Evolutionary conservation across 2,329 filamentous ascomycete genomes (phyloP).

Genomic region (Fusarium tricinctum): DNA sequence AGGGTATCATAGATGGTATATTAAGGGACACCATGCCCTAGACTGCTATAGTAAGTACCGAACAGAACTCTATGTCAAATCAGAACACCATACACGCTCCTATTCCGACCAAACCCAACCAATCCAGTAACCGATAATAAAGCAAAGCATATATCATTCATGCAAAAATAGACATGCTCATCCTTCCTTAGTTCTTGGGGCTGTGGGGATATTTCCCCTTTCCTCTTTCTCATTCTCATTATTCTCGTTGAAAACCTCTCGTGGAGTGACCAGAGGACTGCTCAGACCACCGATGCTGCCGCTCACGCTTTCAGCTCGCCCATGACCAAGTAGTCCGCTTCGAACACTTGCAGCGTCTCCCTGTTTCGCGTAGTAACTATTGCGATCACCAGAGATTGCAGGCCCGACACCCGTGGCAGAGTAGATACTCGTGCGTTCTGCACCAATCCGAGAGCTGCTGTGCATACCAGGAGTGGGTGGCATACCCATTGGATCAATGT

Average conservation of each 20-base stretch:
- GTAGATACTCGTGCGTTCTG: conserved; percentile 85
- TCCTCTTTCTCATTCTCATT: conserved; percentile 48
- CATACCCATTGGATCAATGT: conserved; percentile 67
- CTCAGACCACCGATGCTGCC: conserved; percentile 77
- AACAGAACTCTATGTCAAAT: conserved; percentile 42
- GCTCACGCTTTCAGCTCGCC: conserved; percentile 83
- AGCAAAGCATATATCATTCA: conserved; percentile 43
- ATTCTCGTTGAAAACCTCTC: conserved; percentile 59
- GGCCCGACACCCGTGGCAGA: conserved; percentile 78
- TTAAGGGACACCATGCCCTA: conserved; percentile 41
- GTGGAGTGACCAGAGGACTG: conserved; percentile 73
- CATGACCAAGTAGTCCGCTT: conserved; percentile 82
- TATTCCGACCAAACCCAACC: conserved; percentile 30
- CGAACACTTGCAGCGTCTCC: conserved; percentile 83
- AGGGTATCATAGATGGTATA: conserved; percentile 52
- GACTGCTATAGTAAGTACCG: conserved; percentile 38
- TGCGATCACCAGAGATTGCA: conserved; percentile 79
- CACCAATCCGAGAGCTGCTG: conserved; percentile 59
- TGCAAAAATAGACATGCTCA: conserved; percentile 22
- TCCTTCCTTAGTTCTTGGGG: conserved; percentile 41
- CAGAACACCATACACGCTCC: conserved; percentile 38
- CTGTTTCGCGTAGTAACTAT: conserved; percentile 80
- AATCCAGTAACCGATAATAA: conserved; percentile 24
- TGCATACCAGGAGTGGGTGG: conserved; percentile 67
- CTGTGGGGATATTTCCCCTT: conserved; percentile 36